A percentile compares a stretch with the other conserved stretches of the same genome.
Conservation (phyloP, 2,329 filamentous ascomycete genomes). For the Aspergillus eucalypticola region DNA sequence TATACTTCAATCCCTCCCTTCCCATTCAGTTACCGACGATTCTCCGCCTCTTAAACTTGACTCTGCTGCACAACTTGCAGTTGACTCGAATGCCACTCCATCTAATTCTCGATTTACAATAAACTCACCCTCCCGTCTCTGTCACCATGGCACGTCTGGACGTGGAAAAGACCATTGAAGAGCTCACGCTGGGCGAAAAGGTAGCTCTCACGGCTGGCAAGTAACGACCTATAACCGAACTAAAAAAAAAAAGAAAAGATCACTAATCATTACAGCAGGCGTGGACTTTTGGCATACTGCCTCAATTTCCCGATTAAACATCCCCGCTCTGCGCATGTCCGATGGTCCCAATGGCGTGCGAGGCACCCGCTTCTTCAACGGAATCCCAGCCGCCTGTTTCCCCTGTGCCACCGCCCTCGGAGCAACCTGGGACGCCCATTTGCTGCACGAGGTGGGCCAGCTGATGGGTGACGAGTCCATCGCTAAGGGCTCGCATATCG, state of each 20-base stretch:
- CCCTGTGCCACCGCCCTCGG: constrained; percentile 78
- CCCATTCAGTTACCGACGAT: neutral
- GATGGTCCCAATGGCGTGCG: constrained; percentile 72
- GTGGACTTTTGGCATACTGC: constrained; percentile 70
- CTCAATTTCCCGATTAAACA: constrained; percentile 61
- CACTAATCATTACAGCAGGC: constrained; percentile 23
- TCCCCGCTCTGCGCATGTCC: constrained; percentile 66
- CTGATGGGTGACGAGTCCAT: constrained; percentile 71
- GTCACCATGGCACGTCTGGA: constrained; percentile 37
- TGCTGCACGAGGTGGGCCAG: constrained; percentile 69
- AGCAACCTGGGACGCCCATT: constrained; percentile 73
- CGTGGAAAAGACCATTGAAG: constrained; percentile 53
- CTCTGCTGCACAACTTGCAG: too few species aligned
- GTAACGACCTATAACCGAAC: constrained; percentile 15
- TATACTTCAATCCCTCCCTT: neutral
- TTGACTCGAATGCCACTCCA: too few species aligned
- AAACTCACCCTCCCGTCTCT: neutral
- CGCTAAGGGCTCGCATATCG: constrained; percentile 70
- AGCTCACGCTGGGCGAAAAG: constrained; percentile 61
- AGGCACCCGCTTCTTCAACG: constrained; percentile 68
- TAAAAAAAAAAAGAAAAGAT: neutral
- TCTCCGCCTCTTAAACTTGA: too few species aligned
- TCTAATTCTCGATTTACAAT: neutral
- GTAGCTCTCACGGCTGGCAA: constrained; percentile 45
- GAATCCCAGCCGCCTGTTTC: constrained; percentile 70